Evolutionary conservation across 768 basidiomycete species (phyloP), one percentile per base, ranked within the genome.

Genomic region (Serendipita vermifera): DNA sequence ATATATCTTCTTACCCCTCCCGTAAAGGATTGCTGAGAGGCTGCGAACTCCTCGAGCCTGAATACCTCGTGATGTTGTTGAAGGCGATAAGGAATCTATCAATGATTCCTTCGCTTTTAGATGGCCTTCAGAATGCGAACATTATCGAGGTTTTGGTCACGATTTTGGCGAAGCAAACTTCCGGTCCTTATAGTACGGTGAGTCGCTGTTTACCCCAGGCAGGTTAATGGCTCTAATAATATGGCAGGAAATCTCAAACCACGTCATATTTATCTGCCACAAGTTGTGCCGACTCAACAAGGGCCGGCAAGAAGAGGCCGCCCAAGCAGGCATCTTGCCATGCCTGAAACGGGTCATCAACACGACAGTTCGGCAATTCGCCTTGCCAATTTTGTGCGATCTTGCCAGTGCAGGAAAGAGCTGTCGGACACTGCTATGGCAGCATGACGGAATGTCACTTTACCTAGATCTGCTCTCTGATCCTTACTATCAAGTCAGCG

Each of bases 31-130:
- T 98, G 20, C 70, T 99, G 59, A 78, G 89, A 24, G 90, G 89
- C 5, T 92, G 91, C 66, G 83, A 88, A 62, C 69, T 87, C 2
- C 77, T 99, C 17, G 85, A 91, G 57, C 82, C 87, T n/a, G 85
- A 90, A 57, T 82, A 88, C 61, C 77, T 97, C 11, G 86, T 92
- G 1, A 78, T 83, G 29, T 81, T 92, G 74, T 77, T 98, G 61
- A 96, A 96, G 70, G 89, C 92, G 2, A 81, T 98, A 64, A 97
- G 97, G 64, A 93, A 98, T 66, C 74, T 98, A 3, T 93, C 92
- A 14, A 99, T 97, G 83, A 91, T 85, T 59, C 76, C 91, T 1
- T 85, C 81, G 3, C 70, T 96, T 24, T 80, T 96, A 24, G 93
- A 98, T 60, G 87, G 93, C 0, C 74, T 99, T 6, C 94, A 98